Evolutionary conservation across 164 flowering plant genomes (phyloP).

Genomic region (Stephania japonica): DNA sequence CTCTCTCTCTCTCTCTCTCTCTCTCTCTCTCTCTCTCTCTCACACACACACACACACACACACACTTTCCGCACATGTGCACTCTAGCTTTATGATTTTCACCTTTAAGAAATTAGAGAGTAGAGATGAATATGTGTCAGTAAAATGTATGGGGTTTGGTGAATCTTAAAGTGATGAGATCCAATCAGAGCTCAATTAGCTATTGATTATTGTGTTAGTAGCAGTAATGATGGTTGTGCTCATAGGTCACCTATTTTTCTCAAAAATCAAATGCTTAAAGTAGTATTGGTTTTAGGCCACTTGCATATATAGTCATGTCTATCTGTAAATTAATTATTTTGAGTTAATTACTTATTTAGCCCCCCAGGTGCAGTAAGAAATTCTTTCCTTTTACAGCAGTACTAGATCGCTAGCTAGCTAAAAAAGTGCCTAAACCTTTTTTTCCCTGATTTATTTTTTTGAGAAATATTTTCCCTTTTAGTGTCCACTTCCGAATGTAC

Average conservation of each 20-base stretch:
- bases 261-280: constrained; percentile 1
- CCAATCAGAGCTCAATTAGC: constrained; percentile 26
- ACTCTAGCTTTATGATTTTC: constrained; percentile 12
- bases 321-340: not conserved
- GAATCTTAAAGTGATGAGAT: constrained; percentile 22
- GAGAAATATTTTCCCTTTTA: too few species aligned
- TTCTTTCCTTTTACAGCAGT: not conserved
- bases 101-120: constrained; percentile 29
- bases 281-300: constrained; percentile 2
- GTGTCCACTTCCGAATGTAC: too few species aligned
- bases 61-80: too few species aligned
- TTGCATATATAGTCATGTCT: not conserved
- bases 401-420: too few species aligned
- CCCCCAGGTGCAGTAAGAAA: not conserved
- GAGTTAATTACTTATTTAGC: not conserved
- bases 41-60: too few species aligned
- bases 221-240: constrained; percentile 11
- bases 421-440: too few species aligned
- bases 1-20: constrained; percentile 22
- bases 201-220: constrained; percentile 22
- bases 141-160: constrained; percentile 14
- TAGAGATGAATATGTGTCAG: constrained; percentile 25
- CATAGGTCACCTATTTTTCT: constrained; percentile 1
- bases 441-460: too few species aligned
- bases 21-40: too few species aligned